Percentiles rank a stretch among this genome's conserved stretches.
phyloP scores from a whole-genome alignment of 148 eudicot species.

The Cornus controversa region DNA sequence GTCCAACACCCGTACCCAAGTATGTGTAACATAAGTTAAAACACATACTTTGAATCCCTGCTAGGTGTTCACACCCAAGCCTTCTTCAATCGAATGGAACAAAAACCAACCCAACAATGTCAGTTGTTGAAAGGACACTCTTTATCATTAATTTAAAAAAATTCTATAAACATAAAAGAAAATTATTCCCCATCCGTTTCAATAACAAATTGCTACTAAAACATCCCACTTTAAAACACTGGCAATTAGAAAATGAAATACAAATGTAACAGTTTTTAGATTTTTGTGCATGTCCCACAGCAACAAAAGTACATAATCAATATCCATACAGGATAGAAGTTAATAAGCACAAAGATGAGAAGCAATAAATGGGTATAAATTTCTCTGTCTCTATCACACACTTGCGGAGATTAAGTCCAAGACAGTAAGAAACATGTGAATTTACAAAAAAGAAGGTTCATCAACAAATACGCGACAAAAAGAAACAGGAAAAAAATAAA shows the following conservation, averaged over 20 bases:
- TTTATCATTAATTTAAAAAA: too few relatives aligned
- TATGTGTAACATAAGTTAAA: too few relatives aligned
- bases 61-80: not conserved
- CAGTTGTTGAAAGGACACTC: not conserved
- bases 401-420: not conserved
- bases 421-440: not conserved
- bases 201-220: not conserved
- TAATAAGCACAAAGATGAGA: not conserved
- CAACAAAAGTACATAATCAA: not conserved
- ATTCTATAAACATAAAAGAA: not conserved
- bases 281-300: not conserved
- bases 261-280: too few relatives aligned
- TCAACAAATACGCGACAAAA: not conserved
- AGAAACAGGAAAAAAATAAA: not conserved
- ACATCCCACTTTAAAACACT: not conserved
- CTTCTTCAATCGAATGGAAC: not conserved
- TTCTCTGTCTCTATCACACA: not conserved
- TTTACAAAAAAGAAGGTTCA: not conserved
- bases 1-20: too few relatives aligned
- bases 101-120: not conserved
- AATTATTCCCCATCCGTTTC: not conserved
- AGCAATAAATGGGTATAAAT: not conserved
- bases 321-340: not conserved
- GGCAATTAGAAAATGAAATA: not conserved
- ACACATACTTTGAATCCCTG: not conserved